Percentiles rank a stretch among this genome's conserved stretches.
Evolutionary conservation across 2,329 filamentous ascomycete genomes (phyloP).

Genomic region (Epichloe scottii): DNA sequence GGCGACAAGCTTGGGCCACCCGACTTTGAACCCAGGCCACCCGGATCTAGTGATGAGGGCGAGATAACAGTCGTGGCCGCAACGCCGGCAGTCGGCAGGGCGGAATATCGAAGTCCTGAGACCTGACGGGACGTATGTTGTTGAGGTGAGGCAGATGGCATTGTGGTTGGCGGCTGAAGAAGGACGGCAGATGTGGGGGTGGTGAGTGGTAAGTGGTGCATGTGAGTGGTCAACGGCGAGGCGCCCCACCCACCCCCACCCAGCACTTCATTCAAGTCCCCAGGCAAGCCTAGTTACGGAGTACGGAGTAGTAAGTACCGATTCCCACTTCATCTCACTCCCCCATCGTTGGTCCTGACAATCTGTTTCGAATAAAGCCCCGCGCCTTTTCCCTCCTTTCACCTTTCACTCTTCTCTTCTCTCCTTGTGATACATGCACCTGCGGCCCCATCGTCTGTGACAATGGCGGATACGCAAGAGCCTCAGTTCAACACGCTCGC

Average conservation of each 20-base stretch:
- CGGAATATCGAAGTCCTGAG: not conserved
- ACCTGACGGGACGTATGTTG: not conserved
- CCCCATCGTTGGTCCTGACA: not conserved
- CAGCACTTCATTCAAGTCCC: no score
- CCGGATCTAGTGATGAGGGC: not conserved
- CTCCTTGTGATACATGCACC: no score
- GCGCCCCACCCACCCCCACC: no score
- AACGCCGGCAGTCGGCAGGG: not conserved
- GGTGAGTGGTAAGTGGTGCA: no score
- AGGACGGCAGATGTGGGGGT: no score
- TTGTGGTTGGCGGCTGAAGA: no score
- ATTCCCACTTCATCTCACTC: not conserved
- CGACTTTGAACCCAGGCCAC: not conserved
- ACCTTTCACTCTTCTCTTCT: no score
- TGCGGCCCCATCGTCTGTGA: not conserved
- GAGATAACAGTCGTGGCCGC: not conserved
- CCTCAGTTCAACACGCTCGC: slow-evolving; percentile 47
- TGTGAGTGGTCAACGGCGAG: no score
- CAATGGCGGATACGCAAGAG: slow-evolving; percentile 50
- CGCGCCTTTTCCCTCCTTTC: not conserved
- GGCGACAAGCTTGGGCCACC: not conserved
- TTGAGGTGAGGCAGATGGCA: not conserved
- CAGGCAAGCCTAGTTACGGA: no score
- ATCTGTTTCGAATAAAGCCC: not conserved
- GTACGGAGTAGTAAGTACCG: no score